A percentile compares a stretch with the other conserved stretches of the same genome.
phyloP scores from a whole-genome alignment of 2,329 filamentous ascomycete genomes.

The Hymenoscyphus salicellus region DNA sequence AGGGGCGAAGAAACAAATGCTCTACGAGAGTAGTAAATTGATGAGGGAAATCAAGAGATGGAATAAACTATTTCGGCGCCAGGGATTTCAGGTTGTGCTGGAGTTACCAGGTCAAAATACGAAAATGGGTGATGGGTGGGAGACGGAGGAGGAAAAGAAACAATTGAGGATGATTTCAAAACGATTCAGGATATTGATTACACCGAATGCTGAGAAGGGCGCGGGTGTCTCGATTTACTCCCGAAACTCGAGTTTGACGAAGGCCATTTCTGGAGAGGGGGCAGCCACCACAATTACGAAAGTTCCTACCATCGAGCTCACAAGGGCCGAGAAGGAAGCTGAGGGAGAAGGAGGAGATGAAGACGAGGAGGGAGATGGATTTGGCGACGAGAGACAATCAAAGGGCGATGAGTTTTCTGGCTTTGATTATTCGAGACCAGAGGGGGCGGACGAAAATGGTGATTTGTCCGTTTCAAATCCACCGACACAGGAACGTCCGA shows the following conservation, averaged over 20 bases:
- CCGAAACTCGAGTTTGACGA: slow-evolving; percentile 26
- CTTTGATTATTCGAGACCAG: background rate
- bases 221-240: slow-evolving; percentile 22
- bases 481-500: background rate
- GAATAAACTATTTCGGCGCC: slow-evolving; percentile 17
- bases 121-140: slow-evolving; percentile 15
- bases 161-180: slow-evolving; percentile 22
- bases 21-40: slow-evolving; percentile 26
- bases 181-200: slow-evolving; percentile 27
- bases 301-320: background rate
- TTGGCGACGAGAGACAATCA: background rate
- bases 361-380: slow-evolving; percentile 9
- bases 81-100: slow-evolving; percentile 23
- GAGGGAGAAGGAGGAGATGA: slow-evolving; percentile 14
- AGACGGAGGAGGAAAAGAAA: slow-evolving; percentile 22
- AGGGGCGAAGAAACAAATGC: slow-evolving; percentile 24
- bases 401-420: background rate
- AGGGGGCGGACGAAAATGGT: background rate
- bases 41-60: slow-evolving; percentile 21
- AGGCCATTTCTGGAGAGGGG: slow-evolving; percentile 21
- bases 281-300: background rate
- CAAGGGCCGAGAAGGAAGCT: background rate
- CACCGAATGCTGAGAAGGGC: slow-evolving; percentile 26
- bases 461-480: background rate
- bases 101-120: slow-evolving; percentile 25